phyloP scores from a whole-genome alignment of 2,329 filamentous ascomycete species.

The Talaromyces piceae region DNA sequence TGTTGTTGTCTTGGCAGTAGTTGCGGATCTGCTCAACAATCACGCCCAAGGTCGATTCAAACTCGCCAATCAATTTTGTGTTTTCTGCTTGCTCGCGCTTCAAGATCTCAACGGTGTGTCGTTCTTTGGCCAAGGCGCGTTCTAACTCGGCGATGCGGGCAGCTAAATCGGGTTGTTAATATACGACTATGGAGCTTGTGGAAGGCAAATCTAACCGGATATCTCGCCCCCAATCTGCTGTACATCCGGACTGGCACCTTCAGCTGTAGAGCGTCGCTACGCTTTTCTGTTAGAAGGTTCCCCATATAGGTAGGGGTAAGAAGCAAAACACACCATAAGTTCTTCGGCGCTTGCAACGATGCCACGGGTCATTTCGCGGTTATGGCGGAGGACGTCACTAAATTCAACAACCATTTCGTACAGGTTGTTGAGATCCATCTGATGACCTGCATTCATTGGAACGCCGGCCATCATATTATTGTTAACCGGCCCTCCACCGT shows the following conservation, averaged over 20 bases:
- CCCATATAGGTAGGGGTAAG: neutral
- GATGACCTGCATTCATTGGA: constrained; percentile 43
- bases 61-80: constrained; percentile 41
- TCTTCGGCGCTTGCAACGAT: constrained; percentile 45
- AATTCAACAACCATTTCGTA: constrained; percentile 45
- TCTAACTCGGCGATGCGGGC: constrained; percentile 44
- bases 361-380: constrained; percentile 42
- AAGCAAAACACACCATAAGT: constrained; percentile 33
- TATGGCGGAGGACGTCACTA: constrained; percentile 42
- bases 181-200: neutral
- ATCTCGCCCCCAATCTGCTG: constrained; percentile 41
- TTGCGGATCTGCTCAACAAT: constrained; percentile 46
- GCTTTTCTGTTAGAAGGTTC: constrained; percentile 9
- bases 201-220: constrained; percentile 23
- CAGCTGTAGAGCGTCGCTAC: constrained; percentile 37
- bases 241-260: constrained; percentile 31
- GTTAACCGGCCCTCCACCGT: constrained; percentile 20
- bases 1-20: constrained; percentile 44
- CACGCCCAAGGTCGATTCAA: constrained; percentile 39
- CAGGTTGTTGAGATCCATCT: constrained; percentile 45
- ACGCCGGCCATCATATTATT: constrained; percentile 28
- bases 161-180: constrained; percentile 20
- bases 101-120: constrained; percentile 34
- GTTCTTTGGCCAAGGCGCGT: constrained; percentile 40
- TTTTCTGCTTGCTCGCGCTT: constrained; percentile 43